phyloP scores from a whole-genome alignment of 768 basidiomycete species.

The Boletus reticuloceps region DNA sequence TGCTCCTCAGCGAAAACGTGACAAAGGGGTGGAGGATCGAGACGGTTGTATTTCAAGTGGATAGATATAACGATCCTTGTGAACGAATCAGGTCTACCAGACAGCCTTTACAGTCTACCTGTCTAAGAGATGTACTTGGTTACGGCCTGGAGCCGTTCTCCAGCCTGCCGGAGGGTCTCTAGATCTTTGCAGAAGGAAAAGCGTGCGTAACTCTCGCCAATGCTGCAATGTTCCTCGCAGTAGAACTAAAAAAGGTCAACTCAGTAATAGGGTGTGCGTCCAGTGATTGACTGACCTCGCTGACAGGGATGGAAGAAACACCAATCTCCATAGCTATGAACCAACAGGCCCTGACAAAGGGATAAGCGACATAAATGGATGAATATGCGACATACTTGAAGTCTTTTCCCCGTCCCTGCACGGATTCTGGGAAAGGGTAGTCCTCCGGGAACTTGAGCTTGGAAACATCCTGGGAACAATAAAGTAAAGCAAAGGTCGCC shows the following conservation, averaged over 20 bases:
- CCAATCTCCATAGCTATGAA: slow-evolving; percentile 89
- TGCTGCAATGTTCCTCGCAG: slow-evolving; percentile 78
- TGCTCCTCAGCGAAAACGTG: too few species aligned
- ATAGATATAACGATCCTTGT: too few species aligned
- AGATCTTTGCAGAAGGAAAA: slow-evolving; percentile 97
- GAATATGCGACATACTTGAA: slow-evolving; percentile 57
- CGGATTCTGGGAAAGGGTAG: slow-evolving; percentile 75
- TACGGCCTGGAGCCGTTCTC: slow-evolving; percentile 73
- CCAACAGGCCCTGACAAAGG: slow-evolving; percentile 74
- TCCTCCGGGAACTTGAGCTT: slow-evolving; percentile 75
- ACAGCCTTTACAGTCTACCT: too few species aligned
- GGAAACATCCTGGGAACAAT: slow-evolving; percentile 62
- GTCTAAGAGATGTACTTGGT: slow-evolving; percentile 52
- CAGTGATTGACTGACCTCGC: slow-evolving; percentile 63
- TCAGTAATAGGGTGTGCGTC: not conserved
- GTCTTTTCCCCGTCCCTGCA: slow-evolving; percentile 80
- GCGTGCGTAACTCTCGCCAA: slow-evolving; percentile 84
- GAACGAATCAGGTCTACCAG: too few species aligned
- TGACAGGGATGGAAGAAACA: slow-evolving; percentile 92
- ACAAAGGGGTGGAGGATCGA: too few species aligned
- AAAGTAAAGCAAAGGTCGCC: not conserved
- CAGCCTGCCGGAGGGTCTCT: slow-evolving; percentile 80
- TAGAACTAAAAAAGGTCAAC: slow-evolving; percentile 65
- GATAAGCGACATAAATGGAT: slow-evolving; percentile 8
- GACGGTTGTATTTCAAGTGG: too few species aligned